These are phyloP conservation scores for Debaryomycetaceae sp. DNA, from an alignment of 1,139 yeast species.

Conservation along the genomic window DNA sequence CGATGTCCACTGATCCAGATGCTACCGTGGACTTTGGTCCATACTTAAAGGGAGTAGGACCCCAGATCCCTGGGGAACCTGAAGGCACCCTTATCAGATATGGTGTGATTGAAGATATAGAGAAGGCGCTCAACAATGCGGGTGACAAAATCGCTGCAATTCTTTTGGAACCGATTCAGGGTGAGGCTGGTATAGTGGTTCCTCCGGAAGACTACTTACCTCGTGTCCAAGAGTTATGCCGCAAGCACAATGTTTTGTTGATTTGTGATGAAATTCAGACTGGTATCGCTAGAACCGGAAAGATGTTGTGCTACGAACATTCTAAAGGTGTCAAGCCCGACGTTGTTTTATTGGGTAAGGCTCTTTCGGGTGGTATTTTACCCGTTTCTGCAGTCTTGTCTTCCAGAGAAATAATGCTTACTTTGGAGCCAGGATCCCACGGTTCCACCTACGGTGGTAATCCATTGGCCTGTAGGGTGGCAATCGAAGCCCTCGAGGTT, in stretches of 20 bases:
- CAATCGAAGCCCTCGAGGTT: conserved; percentile 91
- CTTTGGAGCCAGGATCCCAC: conserved; percentile 93
- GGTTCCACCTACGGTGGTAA: conserved; percentile 99
- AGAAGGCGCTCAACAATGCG: conserved; percentile 74
- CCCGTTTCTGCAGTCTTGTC: conserved; percentile 92
- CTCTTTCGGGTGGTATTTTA: conserved; percentile 90
- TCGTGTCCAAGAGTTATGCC: conserved; percentile 71
- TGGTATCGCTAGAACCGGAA: conserved; percentile 96
- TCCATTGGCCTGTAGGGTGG: conserved; percentile 91
- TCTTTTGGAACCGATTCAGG: conserved; percentile 93
- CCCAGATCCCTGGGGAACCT: conserved; percentile 65
- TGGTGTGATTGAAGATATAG: conserved; percentile 83
- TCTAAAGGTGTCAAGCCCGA: conserved; percentile 79
- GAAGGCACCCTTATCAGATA: conserved; percentile 59
- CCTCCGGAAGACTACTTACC: conserved; percentile 82
- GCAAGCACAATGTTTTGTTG: conserved; percentile 76
- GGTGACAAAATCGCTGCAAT: conserved; percentile 93
- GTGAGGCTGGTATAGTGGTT: conserved; percentile 97
- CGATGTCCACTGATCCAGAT: conserved; percentile 95
- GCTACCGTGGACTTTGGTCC: conserved; percentile 92
- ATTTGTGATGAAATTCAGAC: conserved; percentile 98
- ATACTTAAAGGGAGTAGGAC: conserved; percentile 79
- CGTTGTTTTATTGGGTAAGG: conserved; percentile 85
- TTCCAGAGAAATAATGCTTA: conserved; percentile 82
- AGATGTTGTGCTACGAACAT: conserved; percentile 89